Percentiles rank a stretch among this genome's conserved stretches.
Evolutionary conservation across 306 rosid genomes (phyloP).

Genomic region (Cyamopsis tetragonoloba): DNA sequence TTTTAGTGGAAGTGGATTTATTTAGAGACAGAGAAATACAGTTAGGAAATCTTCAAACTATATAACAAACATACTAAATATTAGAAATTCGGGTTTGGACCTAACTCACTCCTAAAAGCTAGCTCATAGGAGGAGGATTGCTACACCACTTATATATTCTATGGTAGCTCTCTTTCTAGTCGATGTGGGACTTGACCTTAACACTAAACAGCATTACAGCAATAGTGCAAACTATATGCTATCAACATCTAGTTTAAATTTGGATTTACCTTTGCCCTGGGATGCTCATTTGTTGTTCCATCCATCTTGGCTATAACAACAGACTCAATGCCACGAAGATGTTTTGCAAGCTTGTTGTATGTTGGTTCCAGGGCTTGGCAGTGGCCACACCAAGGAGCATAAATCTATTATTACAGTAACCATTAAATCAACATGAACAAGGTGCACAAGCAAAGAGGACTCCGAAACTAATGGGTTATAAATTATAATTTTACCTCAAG

Average conservation of each 20-base stretch:
- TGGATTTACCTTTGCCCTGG: conserved; percentile 78
- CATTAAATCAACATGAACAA: conserved; percentile 12
- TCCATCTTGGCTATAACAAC: conserved; percentile 97
- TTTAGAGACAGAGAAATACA: too few species aligned
- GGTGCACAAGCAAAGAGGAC: conserved; percentile 1
- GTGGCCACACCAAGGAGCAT: conserved; percentile 99
- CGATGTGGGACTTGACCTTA: too few species aligned
- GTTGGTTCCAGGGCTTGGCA: conserved; percentile 96
- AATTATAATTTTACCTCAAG: conserved; percentile 63
- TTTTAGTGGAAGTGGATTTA: too few species aligned
- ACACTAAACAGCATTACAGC: too few species aligned
- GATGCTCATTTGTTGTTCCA: conserved; percentile 97
- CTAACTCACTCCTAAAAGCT: too few species aligned
- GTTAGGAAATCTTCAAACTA: too few species aligned
- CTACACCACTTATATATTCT: too few species aligned
- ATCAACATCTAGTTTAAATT: conserved; percentile 6
- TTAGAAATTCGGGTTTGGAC: too few species aligned
- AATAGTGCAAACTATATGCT: conserved; percentile 29
- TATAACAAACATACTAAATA: too few species aligned
- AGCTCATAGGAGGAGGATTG: too few species aligned
- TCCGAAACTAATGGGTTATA: neutral
- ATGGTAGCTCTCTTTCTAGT: too few species aligned
- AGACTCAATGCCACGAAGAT: conserved; percentile 78
- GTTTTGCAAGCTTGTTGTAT: conserved; percentile 93
- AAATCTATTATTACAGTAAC: conserved; percentile 47